Evolutionary conservation across 805 yeast species (phyloP).

Genomic region (Metschnikowia matae): DNA sequence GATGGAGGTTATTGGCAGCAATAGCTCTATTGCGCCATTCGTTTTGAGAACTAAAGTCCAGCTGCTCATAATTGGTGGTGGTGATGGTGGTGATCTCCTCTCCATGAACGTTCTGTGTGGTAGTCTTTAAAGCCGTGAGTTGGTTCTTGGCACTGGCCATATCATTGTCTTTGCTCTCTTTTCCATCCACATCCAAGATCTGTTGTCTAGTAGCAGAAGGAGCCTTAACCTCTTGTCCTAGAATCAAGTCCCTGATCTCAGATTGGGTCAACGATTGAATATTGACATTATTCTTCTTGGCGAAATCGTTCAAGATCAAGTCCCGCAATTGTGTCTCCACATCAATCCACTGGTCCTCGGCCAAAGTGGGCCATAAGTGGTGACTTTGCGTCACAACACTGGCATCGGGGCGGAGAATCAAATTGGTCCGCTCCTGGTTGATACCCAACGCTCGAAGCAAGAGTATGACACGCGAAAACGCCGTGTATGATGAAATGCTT

Average conservation of each 20-base stretch:
- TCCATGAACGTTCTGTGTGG: constrained; percentile 88
- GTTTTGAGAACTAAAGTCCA: constrained; percentile 72
- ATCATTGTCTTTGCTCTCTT: constrained; percentile 33
- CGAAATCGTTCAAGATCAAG: constrained; percentile 78
- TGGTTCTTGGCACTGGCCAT: constrained; percentile 42
- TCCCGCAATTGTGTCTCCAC: constrained; percentile 88
- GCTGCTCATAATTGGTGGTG: constrained; percentile 83
- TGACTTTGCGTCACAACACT: constrained; percentile 66
- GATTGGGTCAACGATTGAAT: constrained; percentile 85
- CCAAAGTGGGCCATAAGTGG: constrained; percentile 90
- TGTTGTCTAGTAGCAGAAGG: constrained; percentile 86
- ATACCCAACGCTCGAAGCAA: constrained; percentile 80
- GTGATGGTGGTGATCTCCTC: constrained; percentile 94
- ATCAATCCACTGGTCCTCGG: constrained; percentile 86
- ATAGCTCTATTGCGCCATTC: constrained; percentile 92
- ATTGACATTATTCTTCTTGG: constrained; percentile 79
- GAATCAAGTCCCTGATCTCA: constrained; percentile 87
- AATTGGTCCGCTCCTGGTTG: constrained; percentile 69
- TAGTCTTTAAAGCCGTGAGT: constrained; percentile 73
- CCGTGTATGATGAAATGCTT: constrained; percentile 81
- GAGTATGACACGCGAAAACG: constrained; percentile 82
- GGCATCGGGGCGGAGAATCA: constrained; percentile 72
- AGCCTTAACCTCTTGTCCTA: constrained; percentile 90
- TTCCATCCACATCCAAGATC: constrained; percentile 64
- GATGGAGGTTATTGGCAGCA: constrained; percentile 64